A percentile compares a stretch with the other conserved stretches of the same genome.
Evolutionary conservation across 2,329 filamentous ascomycete genomes (phyloP).

Genomic region (Aureobasidium sp.): DNA sequence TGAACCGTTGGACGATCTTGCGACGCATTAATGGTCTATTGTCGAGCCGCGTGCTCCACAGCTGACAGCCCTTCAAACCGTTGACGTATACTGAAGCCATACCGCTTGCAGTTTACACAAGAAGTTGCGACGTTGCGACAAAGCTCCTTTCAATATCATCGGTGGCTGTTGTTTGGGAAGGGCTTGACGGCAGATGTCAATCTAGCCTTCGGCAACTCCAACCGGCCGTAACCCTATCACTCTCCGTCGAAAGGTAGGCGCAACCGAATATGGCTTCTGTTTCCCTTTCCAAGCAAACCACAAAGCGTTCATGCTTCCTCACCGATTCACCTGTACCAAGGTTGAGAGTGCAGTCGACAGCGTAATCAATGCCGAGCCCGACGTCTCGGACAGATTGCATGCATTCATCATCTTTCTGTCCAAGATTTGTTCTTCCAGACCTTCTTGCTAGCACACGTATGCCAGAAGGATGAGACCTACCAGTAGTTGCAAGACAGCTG

Average conservation of each 20-base stretch:
- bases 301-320: neutral
- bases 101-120: neutral
- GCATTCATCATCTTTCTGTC: neutral
- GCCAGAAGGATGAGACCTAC: neutral
- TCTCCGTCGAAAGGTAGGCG: neutral
- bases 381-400: neutral
- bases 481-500: neutral
- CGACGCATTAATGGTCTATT: neutral
- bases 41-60: neutral
- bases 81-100: neutral
- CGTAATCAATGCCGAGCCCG: neutral
- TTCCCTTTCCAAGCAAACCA: neutral
- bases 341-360: neutral
- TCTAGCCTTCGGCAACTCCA: neutral
- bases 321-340: neutral
- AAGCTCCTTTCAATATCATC: neutral
- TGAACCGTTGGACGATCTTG: neutral
- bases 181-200: neutral
- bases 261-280: neutral
- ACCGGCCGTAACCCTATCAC: neutral
- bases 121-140: neutral
- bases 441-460: neutral
- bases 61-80: neutral
- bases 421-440: neutral
- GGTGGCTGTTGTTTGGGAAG: neutral